Evolutionary conservation across 768 basidiomycete species (phyloP), one percentile per base, ranked within the genome.

Genomic region (Glaciozyma antarctica): DNA sequence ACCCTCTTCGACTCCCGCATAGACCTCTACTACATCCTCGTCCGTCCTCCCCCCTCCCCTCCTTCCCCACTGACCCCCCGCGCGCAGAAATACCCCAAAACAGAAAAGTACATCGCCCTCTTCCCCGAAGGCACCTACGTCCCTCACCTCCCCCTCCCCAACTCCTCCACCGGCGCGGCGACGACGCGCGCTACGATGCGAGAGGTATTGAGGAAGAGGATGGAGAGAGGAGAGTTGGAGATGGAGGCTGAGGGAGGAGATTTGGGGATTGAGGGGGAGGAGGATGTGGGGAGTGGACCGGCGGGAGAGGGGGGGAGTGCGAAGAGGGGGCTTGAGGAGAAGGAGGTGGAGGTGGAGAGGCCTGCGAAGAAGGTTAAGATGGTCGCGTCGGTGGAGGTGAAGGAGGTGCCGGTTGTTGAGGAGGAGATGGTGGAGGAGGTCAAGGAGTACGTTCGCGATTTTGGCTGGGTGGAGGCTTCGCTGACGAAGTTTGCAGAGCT

Each of bases 1-100:
- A 77, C 81, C 17, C 73, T 95, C 47, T 73, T 78, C 13, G 81
- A 85, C 63, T 79, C 88, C 21, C 82, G 93, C n/a, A 81, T 93
- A 19, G 90, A 94, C 75, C 79, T 95, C 53, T 92, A 93, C 75
- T 98, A 97, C 74, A 83, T 93, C 58, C 74, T 91, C 76, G 92
- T 91, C n/a, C 54, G 30, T 30, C 2, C 56, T 28, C 26, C 34
- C 59, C 45, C 41, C 59, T 43, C 19, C 16, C 24, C 26, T n/a
- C n/a, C 28, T 17, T 19, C 16, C 58, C 26, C 28, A 19, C 30
- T 48, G 49, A 45, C 34, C n/a, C 24, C 44, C 19, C 55, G 5
- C 19, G 60, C 30, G 21, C 66, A 90, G 88, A 83, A 90, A 75
- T 91, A 87, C 75, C 89, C 89, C 8, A 90, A 88, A 76, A 79